These are phyloP conservation scores for Boeremia lycopersici DNA, from an alignment of 2,329 filamentous ascomycete species.

Conservation along the genomic window DNA sequence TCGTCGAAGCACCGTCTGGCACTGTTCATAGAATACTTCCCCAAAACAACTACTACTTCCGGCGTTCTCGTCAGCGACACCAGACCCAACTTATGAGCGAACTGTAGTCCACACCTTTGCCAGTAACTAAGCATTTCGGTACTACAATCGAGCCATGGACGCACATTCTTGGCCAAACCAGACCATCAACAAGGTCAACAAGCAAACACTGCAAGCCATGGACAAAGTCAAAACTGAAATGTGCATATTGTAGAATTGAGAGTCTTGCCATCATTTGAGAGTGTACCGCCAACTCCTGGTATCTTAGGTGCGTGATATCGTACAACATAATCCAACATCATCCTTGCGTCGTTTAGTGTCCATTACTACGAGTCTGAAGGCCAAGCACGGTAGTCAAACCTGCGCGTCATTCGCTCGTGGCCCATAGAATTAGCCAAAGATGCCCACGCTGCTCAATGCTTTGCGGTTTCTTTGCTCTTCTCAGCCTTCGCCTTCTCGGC, in stretches of 20 bases:
- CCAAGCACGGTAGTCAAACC: neutral
- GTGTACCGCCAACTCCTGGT: constrained; percentile 11
- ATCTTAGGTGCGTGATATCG: constrained; percentile 12
- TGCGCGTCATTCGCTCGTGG: neutral
- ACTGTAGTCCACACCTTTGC: too few relatives aligned
- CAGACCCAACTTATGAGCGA: too few relatives aligned
- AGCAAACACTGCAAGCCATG: too few relatives aligned
- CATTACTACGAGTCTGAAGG: neutral
- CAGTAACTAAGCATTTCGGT: too few relatives aligned
- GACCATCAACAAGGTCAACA: too few relatives aligned
- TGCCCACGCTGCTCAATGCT: neutral
- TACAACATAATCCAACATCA: constrained; percentile 13
- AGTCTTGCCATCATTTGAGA: neutral
- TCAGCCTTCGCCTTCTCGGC: constrained; percentile 21
- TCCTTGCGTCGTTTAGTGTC: neutral
- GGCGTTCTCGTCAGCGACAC: too few relatives aligned
- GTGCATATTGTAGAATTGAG: neutral
- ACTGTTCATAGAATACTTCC: too few relatives aligned
- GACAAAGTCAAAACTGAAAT: neutral
- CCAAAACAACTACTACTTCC: too few relatives aligned
- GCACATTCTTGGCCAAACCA: too few relatives aligned
- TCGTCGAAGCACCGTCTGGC: too few relatives aligned
- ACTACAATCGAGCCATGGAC: too few relatives aligned
- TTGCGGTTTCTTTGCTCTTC: constrained; percentile 12
- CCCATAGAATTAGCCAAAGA: neutral